Evolutionary conservation across 495 filamentous ascomycete genomes (phyloP), one percentile per base, ranked within the genome.

Genomic region (Viridothelium virens): DNA sequence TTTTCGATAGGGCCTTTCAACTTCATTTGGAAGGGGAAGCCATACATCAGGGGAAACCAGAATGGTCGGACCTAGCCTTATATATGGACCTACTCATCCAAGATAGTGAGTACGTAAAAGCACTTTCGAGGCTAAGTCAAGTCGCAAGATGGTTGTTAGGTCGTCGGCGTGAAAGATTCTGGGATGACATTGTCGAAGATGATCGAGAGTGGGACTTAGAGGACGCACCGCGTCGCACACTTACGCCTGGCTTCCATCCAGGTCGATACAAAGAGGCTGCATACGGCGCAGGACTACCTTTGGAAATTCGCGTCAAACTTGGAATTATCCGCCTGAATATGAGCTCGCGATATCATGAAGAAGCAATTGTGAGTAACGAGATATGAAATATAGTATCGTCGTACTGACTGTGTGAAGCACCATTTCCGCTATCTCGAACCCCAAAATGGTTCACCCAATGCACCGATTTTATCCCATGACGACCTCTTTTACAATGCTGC

Each of bases 181-280:
- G 94, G 94, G 89, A 96, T 64, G 72, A 81, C n/a, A 82, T 85
- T 68, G 74, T 81, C 7, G 80, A 84, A 6, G 91, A 97, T 72
- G 94, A 98, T 75, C 83, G 92, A 65, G 94, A 98, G 79, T 98
- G 91, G 89, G 94, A 98, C 72, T 69, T 82, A 2, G 82, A 86
- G 37, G 85, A 92, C 77, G 80, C 81, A 2, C 86, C 90, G 38
- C 83, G 92, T 47, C 79, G 85, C 47, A 79, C 78, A 44, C 81
- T 85, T 38, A 77, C 83, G 14, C 77, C 82, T 34, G 83, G 82
- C 5, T 89, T 85, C 71, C 70, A 78, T n/a, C 79, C 80, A 18
- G 79, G 76, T 25, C 72, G 75, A 63, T 87, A 85, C 75, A 81
- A 83, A 1, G 71, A 71, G 12, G 80, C 83, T 33, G 78, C 81